These are phyloP conservation scores for Talaromyces pinophilus DNA, from an alignment of 2,329 filamentous ascomycete species.

Conservation along the genomic window DNA sequence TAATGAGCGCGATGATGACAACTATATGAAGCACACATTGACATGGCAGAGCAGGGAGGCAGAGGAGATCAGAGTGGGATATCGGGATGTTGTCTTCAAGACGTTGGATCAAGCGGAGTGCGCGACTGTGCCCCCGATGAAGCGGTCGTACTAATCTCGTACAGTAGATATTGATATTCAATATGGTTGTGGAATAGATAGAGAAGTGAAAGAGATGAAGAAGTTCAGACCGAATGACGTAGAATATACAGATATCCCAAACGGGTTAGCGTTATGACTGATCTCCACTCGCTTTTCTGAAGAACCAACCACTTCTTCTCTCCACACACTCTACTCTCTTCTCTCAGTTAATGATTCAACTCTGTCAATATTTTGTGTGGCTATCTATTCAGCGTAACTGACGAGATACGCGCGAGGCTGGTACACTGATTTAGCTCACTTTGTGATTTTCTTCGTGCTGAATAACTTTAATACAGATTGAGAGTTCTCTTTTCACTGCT, in stretches of 20 bases:
- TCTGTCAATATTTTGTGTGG: neutral
- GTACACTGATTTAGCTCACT: neutral
- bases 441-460: neutral
- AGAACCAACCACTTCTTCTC: neutral
- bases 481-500: constrained; percentile 9
- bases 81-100: constrained; percentile 76
- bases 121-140: constrained; percentile 94
- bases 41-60: constrained; percentile 94
- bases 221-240: neutral
- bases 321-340: neutral
- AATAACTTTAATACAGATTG: constrained; percentile 18
- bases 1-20: constrained; percentile 89
- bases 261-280: neutral
- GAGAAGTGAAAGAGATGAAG: neutral
- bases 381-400: neutral
- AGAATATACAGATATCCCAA: neutral
- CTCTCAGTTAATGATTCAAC: neutral
- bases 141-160: constrained; percentile 58
- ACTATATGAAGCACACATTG: constrained; percentile 99
- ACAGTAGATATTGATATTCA: too few relatives aligned
- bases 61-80: constrained; percentile 72
- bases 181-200: neutral
- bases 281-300: neutral
- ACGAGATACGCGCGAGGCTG: neutral
- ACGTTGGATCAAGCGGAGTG: constrained; percentile 96